A percentile compares a stretch with the other conserved stretches of the same genome.
These are phyloP conservation scores for Camillea tinctor DNA, from an alignment of 2,329 filamentous ascomycete genomes.

Conservation along the genomic window DNA sequence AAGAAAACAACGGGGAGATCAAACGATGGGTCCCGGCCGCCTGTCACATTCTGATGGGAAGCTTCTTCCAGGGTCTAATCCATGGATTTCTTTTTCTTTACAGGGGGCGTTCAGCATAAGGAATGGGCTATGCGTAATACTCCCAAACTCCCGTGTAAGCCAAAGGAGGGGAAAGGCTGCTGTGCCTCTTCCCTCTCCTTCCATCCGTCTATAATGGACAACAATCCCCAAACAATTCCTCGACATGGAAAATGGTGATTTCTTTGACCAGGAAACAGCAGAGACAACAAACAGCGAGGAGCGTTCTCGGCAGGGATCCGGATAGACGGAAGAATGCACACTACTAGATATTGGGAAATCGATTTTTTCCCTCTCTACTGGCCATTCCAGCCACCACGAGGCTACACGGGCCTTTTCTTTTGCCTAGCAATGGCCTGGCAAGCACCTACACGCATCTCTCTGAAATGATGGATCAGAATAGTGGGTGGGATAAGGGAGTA, in stretches of 20 bases:
- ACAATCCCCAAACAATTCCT: background rate
- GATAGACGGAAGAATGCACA: slow-evolving; percentile 29
- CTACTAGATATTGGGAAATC: slow-evolving; percentile 11
- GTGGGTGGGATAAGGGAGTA: slow-evolving; percentile 9
- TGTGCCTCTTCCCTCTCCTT: background rate
- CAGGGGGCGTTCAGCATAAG: background rate
- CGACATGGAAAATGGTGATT: background rate
- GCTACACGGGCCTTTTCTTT: slow-evolving; percentile 23
- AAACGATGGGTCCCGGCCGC: slow-evolving; percentile 19
- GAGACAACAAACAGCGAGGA: slow-evolving; percentile 13
- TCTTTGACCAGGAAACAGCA: slow-evolving; percentile 3
- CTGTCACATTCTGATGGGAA: slow-evolving; percentile 7
- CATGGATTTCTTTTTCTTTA: background rate
- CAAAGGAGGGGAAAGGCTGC: background rate
- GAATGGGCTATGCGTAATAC: background rate
- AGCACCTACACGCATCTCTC: slow-evolving; percentile 8
- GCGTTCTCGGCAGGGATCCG: slow-evolving; percentile 17
- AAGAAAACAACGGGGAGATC: slow-evolving; percentile 13
- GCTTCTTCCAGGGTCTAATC: background rate
- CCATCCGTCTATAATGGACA: background rate
- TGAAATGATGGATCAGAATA: slow-evolving; percentile 20
- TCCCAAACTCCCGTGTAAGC: background rate
- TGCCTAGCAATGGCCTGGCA: slow-evolving; percentile 15
- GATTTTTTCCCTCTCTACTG: slow-evolving; percentile 15
- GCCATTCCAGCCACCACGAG: slow-evolving; percentile 30